A percentile compares a stretch with the other conserved stretches of the same genome.
phyloP scores from a whole-genome alignment of 169 alveolate species.

The Babesia divergens region DNA sequence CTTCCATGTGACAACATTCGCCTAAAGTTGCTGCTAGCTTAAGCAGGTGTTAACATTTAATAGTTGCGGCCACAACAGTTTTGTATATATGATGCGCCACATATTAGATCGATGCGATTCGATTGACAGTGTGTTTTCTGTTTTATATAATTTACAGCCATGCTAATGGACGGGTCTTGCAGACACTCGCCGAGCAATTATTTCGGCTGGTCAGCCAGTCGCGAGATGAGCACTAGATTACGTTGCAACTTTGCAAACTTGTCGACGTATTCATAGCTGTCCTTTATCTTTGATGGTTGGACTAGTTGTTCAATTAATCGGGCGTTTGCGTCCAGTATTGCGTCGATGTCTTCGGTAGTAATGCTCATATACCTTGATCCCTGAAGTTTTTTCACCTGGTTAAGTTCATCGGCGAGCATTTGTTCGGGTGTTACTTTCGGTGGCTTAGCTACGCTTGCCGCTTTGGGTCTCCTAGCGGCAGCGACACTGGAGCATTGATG shows the following conservation, averaged over 20 bases:
- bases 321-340: constrained; percentile 10
- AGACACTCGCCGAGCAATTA: not conserved
- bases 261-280: not conserved
- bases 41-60: too few species aligned
- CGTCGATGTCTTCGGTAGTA: constrained; percentile 4
- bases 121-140: not conserved
- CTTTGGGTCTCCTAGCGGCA: too few species aligned
- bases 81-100: too few species aligned
- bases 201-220: constrained; percentile 53
- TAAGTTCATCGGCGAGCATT: not conserved
- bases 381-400: not conserved
- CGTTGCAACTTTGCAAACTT: constrained; percentile 21
- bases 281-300: not conserved
- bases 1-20: too few species aligned
- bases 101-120: too few species aligned
- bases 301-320: not conserved
- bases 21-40: too few species aligned
- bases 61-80: too few species aligned
- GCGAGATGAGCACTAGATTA: constrained; percentile 19
- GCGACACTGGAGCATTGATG: too few species aligned
- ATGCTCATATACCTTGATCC: not conserved
- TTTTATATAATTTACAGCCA: not conserved
- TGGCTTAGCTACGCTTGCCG: not conserved
- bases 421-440: not conserved
- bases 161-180: too few species aligned